phyloP scores from a whole-genome alignment of 2,329 filamentous ascomycete genomes.

The Talaromyces sp. region DNA sequence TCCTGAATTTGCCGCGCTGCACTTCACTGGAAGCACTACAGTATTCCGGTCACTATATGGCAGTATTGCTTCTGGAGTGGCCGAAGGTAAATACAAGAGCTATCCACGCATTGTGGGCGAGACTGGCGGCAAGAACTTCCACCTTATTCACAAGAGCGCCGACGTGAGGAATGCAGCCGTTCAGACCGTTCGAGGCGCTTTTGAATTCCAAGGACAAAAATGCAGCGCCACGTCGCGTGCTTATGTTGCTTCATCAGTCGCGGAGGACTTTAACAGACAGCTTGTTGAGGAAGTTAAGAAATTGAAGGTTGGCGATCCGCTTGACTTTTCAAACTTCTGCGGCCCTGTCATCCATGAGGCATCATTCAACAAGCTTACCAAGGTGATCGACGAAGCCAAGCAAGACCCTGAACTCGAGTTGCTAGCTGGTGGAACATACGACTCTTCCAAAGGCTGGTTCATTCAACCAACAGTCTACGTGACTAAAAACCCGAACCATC shows the following conservation, averaged over 20 bases:
- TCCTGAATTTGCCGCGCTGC: conserved; percentile 78
- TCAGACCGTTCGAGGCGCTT: conserved; percentile 79
- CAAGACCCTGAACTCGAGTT: conserved; percentile 66
- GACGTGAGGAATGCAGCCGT: conserved; percentile 73
- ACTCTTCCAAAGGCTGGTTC: conserved; percentile 74
- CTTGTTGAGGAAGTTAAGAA: conserved; percentile 64
- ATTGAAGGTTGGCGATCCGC: conserved; percentile 66
- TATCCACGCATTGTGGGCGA: conserved; percentile 89
- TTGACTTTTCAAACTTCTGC: conserved; percentile 71
- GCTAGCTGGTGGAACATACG: conserved; percentile 69
- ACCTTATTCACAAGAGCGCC: conserved; percentile 71
- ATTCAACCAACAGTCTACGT: conserved; percentile 78
- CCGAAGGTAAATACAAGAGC: conserved; percentile 72
- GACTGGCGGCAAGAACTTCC: conserved; percentile 93
- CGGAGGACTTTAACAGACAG: conserved; percentile 64
- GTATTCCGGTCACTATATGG: conserved; percentile 89
- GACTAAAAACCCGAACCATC: conserved; percentile 67
- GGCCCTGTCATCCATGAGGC: conserved; percentile 79
- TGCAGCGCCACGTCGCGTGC: conserved; percentile 78
- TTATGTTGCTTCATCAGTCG: conserved; percentile 72
- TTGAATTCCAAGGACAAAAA: conserved; percentile 89
- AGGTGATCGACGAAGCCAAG: conserved; percentile 75
- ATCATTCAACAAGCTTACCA: conserved; percentile 74
- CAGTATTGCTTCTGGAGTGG: conserved; percentile 74
- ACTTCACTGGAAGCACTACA: conserved; percentile 89